These are phyloP conservation scores for Erythrobasidium hasegawianum DNA, from an alignment of 1,284 basidiomycete genomes.

Conservation along the genomic window DNA sequence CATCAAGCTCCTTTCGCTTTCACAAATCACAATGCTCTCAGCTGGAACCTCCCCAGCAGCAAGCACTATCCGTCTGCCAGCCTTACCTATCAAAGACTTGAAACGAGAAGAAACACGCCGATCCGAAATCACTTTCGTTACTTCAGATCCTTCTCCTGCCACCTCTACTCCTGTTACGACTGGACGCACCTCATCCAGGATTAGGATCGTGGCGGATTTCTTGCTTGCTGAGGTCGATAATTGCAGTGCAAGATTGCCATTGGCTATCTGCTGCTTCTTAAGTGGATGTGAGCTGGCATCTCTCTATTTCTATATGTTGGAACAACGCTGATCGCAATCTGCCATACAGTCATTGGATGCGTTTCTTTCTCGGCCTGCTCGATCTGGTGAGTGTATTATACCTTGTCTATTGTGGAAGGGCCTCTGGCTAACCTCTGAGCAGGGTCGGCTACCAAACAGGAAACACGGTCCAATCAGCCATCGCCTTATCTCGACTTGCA, in stretches of 20 bases:
- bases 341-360: conserved; percentile 27
- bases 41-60: neutral
- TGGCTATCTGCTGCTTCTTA: conserved; percentile 30
- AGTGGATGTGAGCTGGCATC: conserved; percentile 32
- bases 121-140: neutral
- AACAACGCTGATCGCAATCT: neutral
- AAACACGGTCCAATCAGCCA: conserved; percentile 30
- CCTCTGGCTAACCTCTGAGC: neutral
- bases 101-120: neutral
- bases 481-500: conserved; percentile 13
- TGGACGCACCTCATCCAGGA: neutral
- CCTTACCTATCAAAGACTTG: too few relatives aligned
- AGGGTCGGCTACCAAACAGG: conserved; percentile 33
- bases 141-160: neutral
- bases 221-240: conserved; percentile 22
- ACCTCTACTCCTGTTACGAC: neutral
- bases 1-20: too few relatives aligned
- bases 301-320: neutral
- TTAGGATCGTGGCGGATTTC: neutral
- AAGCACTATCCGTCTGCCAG: neutral
- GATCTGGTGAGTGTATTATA: too few relatives aligned
- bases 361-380: conserved; percentile 24
- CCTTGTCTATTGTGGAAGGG: too few relatives aligned
- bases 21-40: too few relatives aligned
- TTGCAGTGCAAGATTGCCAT: conserved; percentile 5